A percentile compares a stretch with the other conserved stretches of the same genome.
phyloP scores from a whole-genome alignment of 106 monocot species.

The Acorus gramineus region DNA sequence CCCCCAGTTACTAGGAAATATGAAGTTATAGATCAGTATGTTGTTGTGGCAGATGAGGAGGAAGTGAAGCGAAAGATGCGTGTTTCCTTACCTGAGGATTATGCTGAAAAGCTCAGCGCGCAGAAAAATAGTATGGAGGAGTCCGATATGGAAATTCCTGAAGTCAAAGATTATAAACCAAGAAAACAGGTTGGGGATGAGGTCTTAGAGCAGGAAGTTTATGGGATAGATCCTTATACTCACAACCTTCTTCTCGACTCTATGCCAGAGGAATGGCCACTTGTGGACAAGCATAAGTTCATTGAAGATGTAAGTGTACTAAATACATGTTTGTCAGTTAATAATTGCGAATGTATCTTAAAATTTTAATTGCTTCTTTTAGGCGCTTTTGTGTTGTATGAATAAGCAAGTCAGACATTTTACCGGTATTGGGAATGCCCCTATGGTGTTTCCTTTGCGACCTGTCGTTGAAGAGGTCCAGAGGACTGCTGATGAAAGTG shows the following conservation, averaged over 20 bases:
- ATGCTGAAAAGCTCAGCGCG: slow-evolving; percentile 63
- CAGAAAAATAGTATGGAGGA: slow-evolving; percentile 71
- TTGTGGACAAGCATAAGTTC: slow-evolving; percentile 68
- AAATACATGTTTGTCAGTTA: too few species aligned
- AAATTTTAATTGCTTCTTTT: background rate
- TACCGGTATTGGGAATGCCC: slow-evolving; percentile 85
- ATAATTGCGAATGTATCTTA: too few species aligned
- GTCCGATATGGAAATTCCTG: slow-evolving; percentile 88
- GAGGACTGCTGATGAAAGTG: slow-evolving; percentile 54
- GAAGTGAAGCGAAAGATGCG: slow-evolving; percentile 85
- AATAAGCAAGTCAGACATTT: slow-evolving; percentile 82
- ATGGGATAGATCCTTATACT: slow-evolving; percentile 98
- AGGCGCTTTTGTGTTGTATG: slow-evolving; percentile 68
- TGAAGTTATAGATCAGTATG: slow-evolving; percentile 86
- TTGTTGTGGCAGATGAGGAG: slow-evolving; percentile 85
- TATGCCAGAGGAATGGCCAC: slow-evolving; percentile 74
- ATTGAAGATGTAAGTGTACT: slow-evolving; percentile 69
- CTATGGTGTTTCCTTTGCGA: slow-evolving; percentile 74
- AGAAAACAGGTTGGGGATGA: slow-evolving; percentile 84
- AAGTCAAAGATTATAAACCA: slow-evolving; percentile 96
- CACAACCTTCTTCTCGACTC: slow-evolving; percentile 94
- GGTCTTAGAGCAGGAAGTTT: slow-evolving; percentile 96
- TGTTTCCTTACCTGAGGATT: slow-evolving; percentile 89
- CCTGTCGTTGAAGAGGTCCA: slow-evolving; percentile 78
- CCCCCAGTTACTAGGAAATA: slow-evolving; percentile 96